A percentile compares a stretch with the other conserved stretches of the same genome.
Conservation (phyloP, 306 rosid genomes). For the Ormosia semicastrata region DNA sequence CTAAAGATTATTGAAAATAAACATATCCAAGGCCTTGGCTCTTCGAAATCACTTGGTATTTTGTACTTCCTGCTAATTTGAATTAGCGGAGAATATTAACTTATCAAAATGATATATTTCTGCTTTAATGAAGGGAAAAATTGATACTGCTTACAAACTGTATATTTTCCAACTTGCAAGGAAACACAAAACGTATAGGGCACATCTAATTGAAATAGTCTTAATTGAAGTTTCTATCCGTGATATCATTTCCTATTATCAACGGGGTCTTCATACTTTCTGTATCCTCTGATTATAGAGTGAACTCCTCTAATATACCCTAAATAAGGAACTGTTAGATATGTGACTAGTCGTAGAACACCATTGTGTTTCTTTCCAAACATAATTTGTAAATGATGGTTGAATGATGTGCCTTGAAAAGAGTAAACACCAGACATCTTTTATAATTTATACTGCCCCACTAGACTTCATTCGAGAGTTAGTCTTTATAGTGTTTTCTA, state of each 20-base stretch:
- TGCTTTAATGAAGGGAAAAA: not conserved
- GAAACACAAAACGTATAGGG: not conserved
- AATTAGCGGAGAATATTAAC: not conserved
- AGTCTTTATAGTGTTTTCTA: not conserved
- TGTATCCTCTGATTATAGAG: not conserved
- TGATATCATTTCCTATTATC: not conserved
- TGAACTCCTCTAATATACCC: not conserved
- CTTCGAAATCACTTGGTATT: not conserved
- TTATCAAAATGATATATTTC: not conserved
- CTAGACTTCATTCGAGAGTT: not conserved
- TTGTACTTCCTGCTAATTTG: not conserved
- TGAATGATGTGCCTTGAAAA: not conserved
- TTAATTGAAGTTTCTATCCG: not conserved
- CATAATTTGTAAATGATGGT: not conserved
- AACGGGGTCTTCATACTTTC: not conserved
- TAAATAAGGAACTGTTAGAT: conserved; percentile 15
- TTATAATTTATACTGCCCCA: not conserved
- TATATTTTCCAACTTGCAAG: not conserved
- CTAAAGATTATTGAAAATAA: not conserved
- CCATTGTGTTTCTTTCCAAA: not conserved
- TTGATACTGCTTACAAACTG: not conserved
- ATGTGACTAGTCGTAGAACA: not conserved
- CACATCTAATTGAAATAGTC: not conserved
- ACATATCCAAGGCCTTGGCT: not conserved
- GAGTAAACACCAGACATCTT: not conserved